These are phyloP conservation scores for Penicillium sp. DNA, from an alignment of 2,329 filamentous ascomycete species.

Conservation along the genomic window DNA sequence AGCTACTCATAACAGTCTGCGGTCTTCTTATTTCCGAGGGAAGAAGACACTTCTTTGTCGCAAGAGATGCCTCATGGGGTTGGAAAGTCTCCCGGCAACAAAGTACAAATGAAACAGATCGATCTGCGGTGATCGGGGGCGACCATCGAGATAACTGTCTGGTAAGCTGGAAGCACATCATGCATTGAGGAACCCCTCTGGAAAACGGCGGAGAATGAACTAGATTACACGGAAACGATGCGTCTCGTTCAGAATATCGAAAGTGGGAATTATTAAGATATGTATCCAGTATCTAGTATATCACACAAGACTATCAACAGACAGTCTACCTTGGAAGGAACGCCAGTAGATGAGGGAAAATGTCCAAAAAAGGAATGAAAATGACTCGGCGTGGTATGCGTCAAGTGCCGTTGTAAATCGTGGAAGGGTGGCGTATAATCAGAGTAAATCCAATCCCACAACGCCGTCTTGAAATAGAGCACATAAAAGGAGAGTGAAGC, in stretches of 20 bases:
- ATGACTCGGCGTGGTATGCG: not conserved
- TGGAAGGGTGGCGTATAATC: not conserved
- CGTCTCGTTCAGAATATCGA: not conserved
- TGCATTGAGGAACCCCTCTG: not conserved
- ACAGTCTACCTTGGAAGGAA: not conserved
- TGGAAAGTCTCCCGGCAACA: too few relatives aligned
- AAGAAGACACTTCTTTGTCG: too few relatives aligned
- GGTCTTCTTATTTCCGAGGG: too few relatives aligned
- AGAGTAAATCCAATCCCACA: not conserved
- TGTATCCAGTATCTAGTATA: constrained; percentile 1
- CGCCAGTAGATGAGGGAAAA: not conserved
- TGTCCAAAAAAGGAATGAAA: not conserved
- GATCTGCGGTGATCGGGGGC: too few relatives aligned
- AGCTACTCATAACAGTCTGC: too few relatives aligned
- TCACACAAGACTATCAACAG: not conserved
- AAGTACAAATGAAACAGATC: too few relatives aligned
- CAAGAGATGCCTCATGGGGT: too few relatives aligned
- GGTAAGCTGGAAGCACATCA: too few relatives aligned
- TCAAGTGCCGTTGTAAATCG: not conserved
- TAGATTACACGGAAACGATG: too few relatives aligned
- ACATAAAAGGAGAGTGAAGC: not conserved
- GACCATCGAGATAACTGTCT: too few relatives aligned
- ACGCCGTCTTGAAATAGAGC: constrained; percentile 1
- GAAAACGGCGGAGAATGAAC: too few relatives aligned
- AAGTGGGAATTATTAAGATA: not conserved